A percentile compares a stretch with the other conserved stretches of the same genome.
Evolutionary conservation across 78 protist species (phyloP).

Genomic region (Dictyostelium capitatum): DNA sequence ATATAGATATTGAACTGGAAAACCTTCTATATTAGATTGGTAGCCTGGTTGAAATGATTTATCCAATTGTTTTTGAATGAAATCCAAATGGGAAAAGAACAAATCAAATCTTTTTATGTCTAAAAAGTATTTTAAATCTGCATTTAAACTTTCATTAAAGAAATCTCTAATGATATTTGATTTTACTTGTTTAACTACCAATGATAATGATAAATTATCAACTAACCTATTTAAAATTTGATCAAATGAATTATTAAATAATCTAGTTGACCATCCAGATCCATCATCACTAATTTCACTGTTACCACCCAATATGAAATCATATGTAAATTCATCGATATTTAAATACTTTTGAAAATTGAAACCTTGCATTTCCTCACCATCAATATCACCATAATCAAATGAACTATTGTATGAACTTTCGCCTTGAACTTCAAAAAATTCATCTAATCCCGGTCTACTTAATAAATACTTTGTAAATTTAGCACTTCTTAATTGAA

Average conservation of each 20-base stretch:
- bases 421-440: background rate
- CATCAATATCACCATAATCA: background rate
- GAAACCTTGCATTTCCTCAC: background rate
- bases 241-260: background rate
- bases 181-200: background rate
- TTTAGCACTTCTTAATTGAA: background rate
- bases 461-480: background rate
- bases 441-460: background rate
- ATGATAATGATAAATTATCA: background rate
- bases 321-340: background rate
- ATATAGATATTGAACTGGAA: background rate
- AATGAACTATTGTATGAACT: background rate
- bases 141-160: background rate
- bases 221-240: background rate
- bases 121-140: background rate
- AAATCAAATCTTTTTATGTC: background rate
- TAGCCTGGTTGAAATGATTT: background rate
- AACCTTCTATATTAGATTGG: background rate
- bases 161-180: background rate
- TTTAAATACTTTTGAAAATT: background rate
- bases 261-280: no score
- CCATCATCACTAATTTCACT: background rate
- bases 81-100: background rate
- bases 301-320: background rate
- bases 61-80: background rate